phyloP scores from a whole-genome alignment of 1,139 yeast genomes.

The Hyphopichia fennica region DNA sequence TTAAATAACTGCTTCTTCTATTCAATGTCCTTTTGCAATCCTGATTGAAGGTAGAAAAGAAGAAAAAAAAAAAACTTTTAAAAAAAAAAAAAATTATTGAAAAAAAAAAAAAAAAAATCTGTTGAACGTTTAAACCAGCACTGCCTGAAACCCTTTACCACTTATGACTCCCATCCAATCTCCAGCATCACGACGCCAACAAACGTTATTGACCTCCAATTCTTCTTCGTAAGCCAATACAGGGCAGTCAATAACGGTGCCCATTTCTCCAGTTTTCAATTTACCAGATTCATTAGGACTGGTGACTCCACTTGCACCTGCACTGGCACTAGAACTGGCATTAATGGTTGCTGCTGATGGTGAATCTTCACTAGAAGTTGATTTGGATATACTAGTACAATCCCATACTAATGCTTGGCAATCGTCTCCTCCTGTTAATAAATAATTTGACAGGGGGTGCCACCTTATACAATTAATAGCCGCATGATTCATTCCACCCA shows the following conservation, averaged over 20 bases:
- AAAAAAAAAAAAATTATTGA: not conserved
- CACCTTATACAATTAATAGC: slow-evolving; percentile 72
- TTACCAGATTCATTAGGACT: slow-evolving; percentile 2
- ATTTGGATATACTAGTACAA: slow-evolving; percentile 35
- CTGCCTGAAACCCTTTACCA: slow-evolving; percentile 81
- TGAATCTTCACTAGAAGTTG: not conserved
- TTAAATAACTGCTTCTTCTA: too few species aligned
- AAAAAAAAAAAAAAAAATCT: not conserved
- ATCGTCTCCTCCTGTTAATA: slow-evolving; percentile 85
- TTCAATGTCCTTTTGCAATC: not conserved
- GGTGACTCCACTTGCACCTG: slow-evolving; percentile 3
- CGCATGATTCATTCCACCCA: slow-evolving; percentile 46
- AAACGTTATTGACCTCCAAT: slow-evolving; percentile 69
- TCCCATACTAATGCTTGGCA: slow-evolving; percentile 92
- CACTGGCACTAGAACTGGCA: not conserved
- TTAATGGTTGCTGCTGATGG: not conserved
- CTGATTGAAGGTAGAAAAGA: slow-evolving; percentile 1
- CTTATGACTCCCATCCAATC: slow-evolving; percentile 82
- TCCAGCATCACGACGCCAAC: slow-evolving; percentile 67
- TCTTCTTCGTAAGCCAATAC: slow-evolving; percentile 58
- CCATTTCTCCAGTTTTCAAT: slow-evolving; percentile 10
- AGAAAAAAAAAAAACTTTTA: not conserved
- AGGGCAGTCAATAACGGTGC: slow-evolving; percentile 40
- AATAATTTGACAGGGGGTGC: slow-evolving; percentile 74
- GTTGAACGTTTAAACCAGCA: slow-evolving; percentile 34